phyloP scores from a whole-genome alignment of 2,329 filamentous ascomycete species.

The Verticillium tricorpus region DNA sequence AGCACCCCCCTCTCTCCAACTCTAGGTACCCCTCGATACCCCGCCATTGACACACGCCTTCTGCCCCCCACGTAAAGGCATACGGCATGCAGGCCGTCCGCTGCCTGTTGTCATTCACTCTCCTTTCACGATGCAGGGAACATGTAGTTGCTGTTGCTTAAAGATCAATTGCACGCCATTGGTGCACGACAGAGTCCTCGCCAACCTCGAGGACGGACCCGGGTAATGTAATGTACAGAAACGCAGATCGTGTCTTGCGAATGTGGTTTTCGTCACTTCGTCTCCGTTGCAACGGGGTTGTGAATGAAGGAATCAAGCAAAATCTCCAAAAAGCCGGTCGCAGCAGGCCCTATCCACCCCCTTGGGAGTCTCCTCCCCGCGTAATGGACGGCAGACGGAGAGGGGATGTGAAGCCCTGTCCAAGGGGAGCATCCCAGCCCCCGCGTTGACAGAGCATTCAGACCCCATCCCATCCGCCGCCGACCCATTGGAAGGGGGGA shows the following conservation, averaged over 20 bases:
- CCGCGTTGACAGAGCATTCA: neutral
- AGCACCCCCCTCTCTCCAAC: no score
- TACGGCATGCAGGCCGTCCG: no score
- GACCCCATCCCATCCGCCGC: neutral
- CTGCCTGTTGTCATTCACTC: neutral
- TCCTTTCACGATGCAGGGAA: neutral
- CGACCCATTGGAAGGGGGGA: neutral
- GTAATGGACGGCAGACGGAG: neutral
- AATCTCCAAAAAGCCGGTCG: neutral
- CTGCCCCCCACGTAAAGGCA: no score
- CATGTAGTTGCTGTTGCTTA: neutral
- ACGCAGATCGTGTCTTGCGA: neutral
- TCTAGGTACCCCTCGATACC: no score
- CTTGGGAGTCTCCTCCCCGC: neutral
- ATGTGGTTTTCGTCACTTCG: slow-evolving; percentile 2
- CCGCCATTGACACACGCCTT: no score
- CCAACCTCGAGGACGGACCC: neutral
- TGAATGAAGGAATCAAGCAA: neutral
- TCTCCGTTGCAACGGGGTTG: slow-evolving; percentile 2
- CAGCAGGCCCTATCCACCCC: neutral
- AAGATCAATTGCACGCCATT: neutral
- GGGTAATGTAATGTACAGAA: neutral
- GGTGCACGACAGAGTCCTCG: neutral
- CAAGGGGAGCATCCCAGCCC: neutral
- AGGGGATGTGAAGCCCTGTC: neutral